Conservation (phyloP, 2,329 filamentous ascomycete species). For the Aureobasidium lini region DNA sequence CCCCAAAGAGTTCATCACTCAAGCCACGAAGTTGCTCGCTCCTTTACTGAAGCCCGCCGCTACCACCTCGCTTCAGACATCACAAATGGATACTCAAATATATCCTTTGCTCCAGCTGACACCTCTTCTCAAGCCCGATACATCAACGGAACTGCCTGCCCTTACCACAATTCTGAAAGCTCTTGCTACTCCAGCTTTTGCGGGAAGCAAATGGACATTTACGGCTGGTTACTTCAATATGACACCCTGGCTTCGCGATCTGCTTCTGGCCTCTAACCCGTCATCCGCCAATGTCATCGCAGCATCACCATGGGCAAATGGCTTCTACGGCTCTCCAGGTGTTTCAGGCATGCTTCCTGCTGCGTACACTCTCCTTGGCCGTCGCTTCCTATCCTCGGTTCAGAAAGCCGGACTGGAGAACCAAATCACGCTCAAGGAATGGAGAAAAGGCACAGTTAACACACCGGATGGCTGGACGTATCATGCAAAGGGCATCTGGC, state of each 20-base stretch:
- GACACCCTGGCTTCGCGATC: conserved; percentile 69
- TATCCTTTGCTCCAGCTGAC: conserved; percentile 87
- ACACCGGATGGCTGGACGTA: conserved; percentile 89
- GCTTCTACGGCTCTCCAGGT: conserved; percentile 83
- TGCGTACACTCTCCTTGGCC: conserved; percentile 83
- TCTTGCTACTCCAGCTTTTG: conserved; percentile 56
- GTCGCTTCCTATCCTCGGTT: conserved; percentile 66
- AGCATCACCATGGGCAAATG: conserved; percentile 87
- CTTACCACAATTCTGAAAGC: conserved; percentile 66
- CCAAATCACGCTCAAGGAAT: conserved; percentile 72
- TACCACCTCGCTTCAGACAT: conserved; percentile 22
- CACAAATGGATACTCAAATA: conserved; percentile 59
- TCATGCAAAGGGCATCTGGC: conserved; percentile 93
- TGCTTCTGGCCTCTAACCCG: conserved; percentile 68
- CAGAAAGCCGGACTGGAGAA: conserved; percentile 44
- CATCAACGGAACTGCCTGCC: conserved; percentile 81
- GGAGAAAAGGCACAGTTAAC: conserved; percentile 74
- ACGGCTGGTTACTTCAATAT: conserved; percentile 99
- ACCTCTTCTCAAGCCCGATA: conserved; percentile 68
- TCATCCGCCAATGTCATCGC: conserved; percentile 75
- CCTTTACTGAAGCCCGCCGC: conserved; percentile 53
- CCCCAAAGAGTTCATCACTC: conserved; percentile 60
- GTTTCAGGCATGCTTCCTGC: conserved; percentile 84
- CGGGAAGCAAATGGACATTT: conserved; percentile 80
- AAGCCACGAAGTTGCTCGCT: conserved; percentile 59